phyloP scores from a whole-genome alignment of 2,329 filamentous ascomycete species.

The Colletotrichum gloeosporioides region DNA sequence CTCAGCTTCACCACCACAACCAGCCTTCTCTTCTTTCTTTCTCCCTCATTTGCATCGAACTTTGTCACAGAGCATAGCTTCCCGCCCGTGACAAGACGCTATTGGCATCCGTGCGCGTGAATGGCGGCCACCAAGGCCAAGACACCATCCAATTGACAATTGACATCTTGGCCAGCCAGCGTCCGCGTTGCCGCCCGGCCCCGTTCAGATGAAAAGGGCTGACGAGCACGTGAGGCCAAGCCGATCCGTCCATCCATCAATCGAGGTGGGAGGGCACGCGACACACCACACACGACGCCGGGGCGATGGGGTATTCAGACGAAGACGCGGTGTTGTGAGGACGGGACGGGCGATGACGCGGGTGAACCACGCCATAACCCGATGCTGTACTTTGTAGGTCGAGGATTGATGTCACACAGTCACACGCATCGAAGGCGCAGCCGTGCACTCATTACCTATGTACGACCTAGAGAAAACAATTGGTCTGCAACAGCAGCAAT shows the following conservation, averaged over 20 bases:
- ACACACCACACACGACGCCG: not conserved
- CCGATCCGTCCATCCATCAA: not conserved
- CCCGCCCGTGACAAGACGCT: not conserved
- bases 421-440: not conserved
- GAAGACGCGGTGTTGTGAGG: not conserved
- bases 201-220: not conserved
- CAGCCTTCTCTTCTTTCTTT: not conserved
- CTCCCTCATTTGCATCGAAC: not conserved
- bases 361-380: not conserved
- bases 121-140: not conserved
- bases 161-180: not conserved
- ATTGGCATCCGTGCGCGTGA: not conserved
- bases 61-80: not conserved
- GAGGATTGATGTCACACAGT: not conserved
- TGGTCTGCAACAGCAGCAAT: not conserved
- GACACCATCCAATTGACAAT: not conserved
- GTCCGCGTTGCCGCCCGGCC: not conserved
- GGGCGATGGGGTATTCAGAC: not conserved
- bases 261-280: not conserved
- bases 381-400: not conserved
- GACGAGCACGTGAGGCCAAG: not conserved
- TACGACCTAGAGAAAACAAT: not conserved
- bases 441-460: not conserved
- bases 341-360: not conserved
- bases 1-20: not conserved